Conservation (phyloP, 768 basidiomycete species). For the Candolleomyces efflorescens region DNA sequence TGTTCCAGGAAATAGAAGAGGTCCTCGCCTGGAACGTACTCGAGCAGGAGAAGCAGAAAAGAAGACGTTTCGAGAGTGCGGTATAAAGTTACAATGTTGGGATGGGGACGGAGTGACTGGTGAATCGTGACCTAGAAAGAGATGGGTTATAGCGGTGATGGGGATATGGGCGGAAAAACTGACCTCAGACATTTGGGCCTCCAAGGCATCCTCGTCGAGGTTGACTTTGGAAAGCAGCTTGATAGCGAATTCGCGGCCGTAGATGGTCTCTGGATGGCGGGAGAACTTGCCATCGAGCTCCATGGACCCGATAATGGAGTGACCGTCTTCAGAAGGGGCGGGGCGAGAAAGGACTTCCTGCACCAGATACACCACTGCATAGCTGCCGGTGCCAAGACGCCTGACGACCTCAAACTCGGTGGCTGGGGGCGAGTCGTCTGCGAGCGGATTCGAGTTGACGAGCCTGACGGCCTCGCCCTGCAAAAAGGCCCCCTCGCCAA, state of each 20-base stretch:
- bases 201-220: constrained; percentile 82
- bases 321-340: constrained; percentile 47
- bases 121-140: constrained; percentile 79
- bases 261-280: constrained; percentile 37
- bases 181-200: constrained; percentile 89
- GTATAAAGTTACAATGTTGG: constrained; percentile 93
- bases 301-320: constrained; percentile 52
- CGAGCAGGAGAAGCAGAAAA: constrained; percentile 88
- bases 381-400: constrained; percentile 83
- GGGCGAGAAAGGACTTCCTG: constrained; percentile 59
- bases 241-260: constrained; percentile 87
- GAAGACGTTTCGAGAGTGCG: constrained; percentile 90
- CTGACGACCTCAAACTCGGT: constrained; percentile 80
- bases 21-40: constrained; percentile 96
- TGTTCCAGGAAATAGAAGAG: constrained; percentile 98
- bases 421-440: constrained; percentile 43
- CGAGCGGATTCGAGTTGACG: constrained; percentile 36
- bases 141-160: constrained; percentile 11
- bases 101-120: constrained; percentile 83
- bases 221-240: constrained; percentile 95
- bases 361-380: constrained; percentile 93
- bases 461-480: constrained; percentile 65
- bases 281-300: constrained; percentile 42
- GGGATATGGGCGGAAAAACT: constrained; percentile 14
- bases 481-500: constrained; percentile 63